Conservation (phyloP, 164 flowering plant genomes). For the Santalum album region DNA sequence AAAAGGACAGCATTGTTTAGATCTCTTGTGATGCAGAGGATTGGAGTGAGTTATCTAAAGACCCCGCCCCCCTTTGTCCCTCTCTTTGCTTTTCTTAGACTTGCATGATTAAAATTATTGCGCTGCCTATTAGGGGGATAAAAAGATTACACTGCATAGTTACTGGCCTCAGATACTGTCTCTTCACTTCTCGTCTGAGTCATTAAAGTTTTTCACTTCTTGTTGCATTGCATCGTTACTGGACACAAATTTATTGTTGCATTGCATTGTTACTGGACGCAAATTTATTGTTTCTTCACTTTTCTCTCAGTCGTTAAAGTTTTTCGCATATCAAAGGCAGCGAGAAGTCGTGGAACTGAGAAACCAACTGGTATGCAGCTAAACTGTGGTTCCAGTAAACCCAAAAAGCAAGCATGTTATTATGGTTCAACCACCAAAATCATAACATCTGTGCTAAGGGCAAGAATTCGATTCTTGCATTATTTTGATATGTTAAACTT, state of each 20-base stretch:
- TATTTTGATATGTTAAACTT: too few relatives aligned
- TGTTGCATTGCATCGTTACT: too few relatives aligned
- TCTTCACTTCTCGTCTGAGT: conserved; percentile 1
- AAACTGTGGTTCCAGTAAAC: neutral
- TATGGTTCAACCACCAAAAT: too few relatives aligned
- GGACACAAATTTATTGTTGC: too few relatives aligned
- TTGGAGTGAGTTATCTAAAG: conserved; percentile 55
- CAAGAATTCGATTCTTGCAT: too few relatives aligned
- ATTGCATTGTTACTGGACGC: neutral
- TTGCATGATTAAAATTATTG: too few relatives aligned
- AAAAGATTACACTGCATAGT: too few relatives aligned
- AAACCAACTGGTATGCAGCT: conserved; percentile 43
- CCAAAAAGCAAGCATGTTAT: too few relatives aligned
- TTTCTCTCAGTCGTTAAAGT: conserved; percentile 59
- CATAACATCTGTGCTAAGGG: too few relatives aligned
- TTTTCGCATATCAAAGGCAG: conserved; percentile 57
- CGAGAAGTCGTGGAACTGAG: conserved; percentile 42
- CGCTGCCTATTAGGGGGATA: too few relatives aligned
- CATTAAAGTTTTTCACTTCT: too few relatives aligned
- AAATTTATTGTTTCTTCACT: neutral
- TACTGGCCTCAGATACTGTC: neutral
- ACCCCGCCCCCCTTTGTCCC: neutral
- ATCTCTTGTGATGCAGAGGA: conserved; percentile 77
- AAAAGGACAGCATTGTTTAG: conserved; percentile 62
- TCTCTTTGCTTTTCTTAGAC: neutral